phyloP scores from a whole-genome alignment of 805 yeast species.

The Metschnikowia drakensbergensis region DNA sequence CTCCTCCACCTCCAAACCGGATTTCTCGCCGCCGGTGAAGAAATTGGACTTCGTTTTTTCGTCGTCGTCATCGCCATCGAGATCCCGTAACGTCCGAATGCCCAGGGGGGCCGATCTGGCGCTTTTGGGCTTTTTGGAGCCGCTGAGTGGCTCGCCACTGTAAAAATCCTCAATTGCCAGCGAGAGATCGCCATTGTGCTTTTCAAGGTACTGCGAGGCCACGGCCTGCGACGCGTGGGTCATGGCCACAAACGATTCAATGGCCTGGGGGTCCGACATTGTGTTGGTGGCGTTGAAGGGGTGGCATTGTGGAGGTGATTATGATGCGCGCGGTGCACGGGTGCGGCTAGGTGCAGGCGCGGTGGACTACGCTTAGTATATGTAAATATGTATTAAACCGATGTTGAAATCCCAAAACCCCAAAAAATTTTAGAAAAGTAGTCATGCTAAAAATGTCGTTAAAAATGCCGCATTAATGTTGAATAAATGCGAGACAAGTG shows the following conservation, averaged over 20 bases:
- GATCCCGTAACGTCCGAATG: constrained; percentile 37
- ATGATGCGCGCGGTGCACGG: neutral
- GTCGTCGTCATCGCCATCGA: constrained; percentile 48
- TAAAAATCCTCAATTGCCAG: constrained; percentile 42
- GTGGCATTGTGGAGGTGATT: neutral
- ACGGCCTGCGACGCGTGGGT: constrained; percentile 32
- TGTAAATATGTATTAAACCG: constrained; percentile 26
- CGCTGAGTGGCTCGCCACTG: constrained; percentile 17
- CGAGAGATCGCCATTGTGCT: constrained; percentile 35
- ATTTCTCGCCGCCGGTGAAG: constrained; percentile 70
- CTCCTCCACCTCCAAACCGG: constrained; percentile 75
- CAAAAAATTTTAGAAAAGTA: constrained; percentile 20
- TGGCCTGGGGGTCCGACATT: constrained; percentile 18
- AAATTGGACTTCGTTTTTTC: constrained; percentile 52
- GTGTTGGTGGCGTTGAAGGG: constrained; percentile 2
- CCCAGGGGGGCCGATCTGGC: constrained; percentile 18
- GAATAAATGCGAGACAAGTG: constrained; percentile 42
- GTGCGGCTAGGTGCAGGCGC: neutral
- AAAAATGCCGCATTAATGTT: constrained; percentile 44
- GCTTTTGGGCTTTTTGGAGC: neutral
- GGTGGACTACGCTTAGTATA: too few species aligned
- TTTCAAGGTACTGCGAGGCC: constrained; percentile 38
- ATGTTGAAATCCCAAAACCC: constrained; percentile 51
- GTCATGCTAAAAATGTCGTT: constrained; percentile 23
- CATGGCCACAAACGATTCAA: constrained; percentile 35